Base-by-base conservation (phyloP, 495 filamentous ascomycete species). In the Astrocystis sublimbata region DNA sequence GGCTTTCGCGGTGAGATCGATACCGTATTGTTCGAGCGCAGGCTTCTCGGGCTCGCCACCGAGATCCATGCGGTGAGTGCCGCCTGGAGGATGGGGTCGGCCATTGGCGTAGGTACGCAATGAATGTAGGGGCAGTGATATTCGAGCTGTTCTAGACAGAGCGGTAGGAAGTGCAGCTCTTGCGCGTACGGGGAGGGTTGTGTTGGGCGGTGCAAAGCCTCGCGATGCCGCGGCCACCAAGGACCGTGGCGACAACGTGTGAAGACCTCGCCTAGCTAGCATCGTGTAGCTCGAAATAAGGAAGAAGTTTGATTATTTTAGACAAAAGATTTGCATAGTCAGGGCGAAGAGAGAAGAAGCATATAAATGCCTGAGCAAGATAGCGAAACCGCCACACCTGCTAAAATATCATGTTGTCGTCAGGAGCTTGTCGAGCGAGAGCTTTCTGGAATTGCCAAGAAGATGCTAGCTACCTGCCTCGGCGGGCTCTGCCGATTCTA, bases 1-100 rank as follows among this genome's bases (percentile, higher is more conserved):
- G 28, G 94, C 94, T 67, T 83, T 86, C 6, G 86, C 91, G 8
- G 94, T 98, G 54, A 98, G 80, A 72, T 98, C 93, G 57, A 96
- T 80, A 56, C 94, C 94, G 71, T 87, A 98, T 73, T 96, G 83
- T 73, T 97, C 93, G 31, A 98, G 73, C 1, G 94, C 92, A 6
- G 91, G 76, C 71, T 97, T 92, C 73, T 96, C 88, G 13, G 85
- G 83, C 68, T 88, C 87, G 40, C 86, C 90, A 33, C 92, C 85
- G 59, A 96, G 68, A 73, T 97, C 85, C 92, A 98, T 97, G 52
- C 89, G 91, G 76, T 96, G 90, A 5, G 91, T 96, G 41, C 92
- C 92, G 45, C 93, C 93, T 0, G 93, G 92, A 12, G 91, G 93
- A 64, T 92, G 90, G 65, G 92, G 90, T 61, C 88, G 77, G 55